Evolutionary conservation across 2,329 filamentous ascomycete species (phyloP), one percentile per base, ranked within the genome.

Genomic region (Botrytis pseudocinerea): DNA sequence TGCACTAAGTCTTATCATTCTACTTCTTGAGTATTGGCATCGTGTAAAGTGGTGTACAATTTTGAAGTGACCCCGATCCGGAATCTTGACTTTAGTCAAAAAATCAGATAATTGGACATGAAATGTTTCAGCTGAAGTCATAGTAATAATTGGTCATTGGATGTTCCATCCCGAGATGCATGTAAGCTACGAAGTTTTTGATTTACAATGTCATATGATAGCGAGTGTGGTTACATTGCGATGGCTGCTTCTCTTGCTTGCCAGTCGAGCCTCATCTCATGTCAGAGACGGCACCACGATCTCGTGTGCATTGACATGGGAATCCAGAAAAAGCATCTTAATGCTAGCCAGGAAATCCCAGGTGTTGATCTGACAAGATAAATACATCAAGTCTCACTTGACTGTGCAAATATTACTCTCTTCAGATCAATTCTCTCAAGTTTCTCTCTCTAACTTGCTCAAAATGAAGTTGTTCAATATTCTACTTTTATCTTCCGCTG

Each of bases 401-500:
- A 48, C 32, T 40, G 44, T 12, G 18, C 12, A 60, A 18, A 61
- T 69, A 46, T 72, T 42, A 69, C 70, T 69, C 51, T 72, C 70
- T 72, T 60, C 40, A 69, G 70, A 72, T 66, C 70, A 72, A 35
- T 57, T 69, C 32, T 22, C 48, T 46, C 46, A 68, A 44, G 22
- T 69, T 69, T 71, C 65, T 60, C 69, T 66, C 63, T 72, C 63
- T 28, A 72, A 60, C 40, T 69, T 69, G 63, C 70, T 72, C 70
- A 69, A 42, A n/a, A 72, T 72, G 70, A 72, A 69, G 70, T 42
- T 72, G 8, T 69, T 60, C 25, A 69, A 72, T 69, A 51, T 72
- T 69, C 25, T 72, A 51, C 25, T 72, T 32, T 57, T 72, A 16
- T 61, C 70, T 69, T 68, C 70, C 18, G 20, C 68, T 42, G 54